Evolutionary conservation across 1,284 basidiomycete genomes (phyloP), one percentile per base, ranked within the genome.

Genomic region (Fomitopsis schrenkii): DNA sequence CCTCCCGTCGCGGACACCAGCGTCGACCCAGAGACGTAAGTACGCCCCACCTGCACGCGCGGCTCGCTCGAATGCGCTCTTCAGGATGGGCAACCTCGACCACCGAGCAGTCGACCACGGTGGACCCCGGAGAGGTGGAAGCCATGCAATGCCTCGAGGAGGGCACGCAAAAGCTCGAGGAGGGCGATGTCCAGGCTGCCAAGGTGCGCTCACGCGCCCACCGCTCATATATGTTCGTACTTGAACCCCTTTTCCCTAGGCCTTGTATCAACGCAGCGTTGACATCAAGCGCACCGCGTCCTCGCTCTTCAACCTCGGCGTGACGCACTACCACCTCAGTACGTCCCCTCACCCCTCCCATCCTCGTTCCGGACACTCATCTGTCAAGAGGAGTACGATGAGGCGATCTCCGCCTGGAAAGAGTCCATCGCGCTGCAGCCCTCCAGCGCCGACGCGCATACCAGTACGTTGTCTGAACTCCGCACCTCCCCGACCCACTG

Each of bases 311-410:
- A 95, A 95, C 72, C 82, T 95, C 22, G 93, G 93, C 46, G 93
- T 95, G 40, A 93, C 92, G 4, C 87, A 92, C 71, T 95, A 94
- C 74, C 93, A 95, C 74, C 83, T 93, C 53, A 93, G 92, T 92
- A 71, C 66, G 84, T 80, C 59, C 19, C 28, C 48, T 33, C 41
- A 55, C 42, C 59, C 19, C 50, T 50, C 62, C 63, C 12, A 0
- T 22, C 36, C 17, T 7, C 17, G 9, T n/a, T 19, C 26, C 35
- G 41, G 19, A 36, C 4, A 30, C 57, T 53, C 10, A 67, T 64
- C 57, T 61, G 63, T 57, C 15, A 71, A 95, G 93, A 94, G 82
- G 91, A 95, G 74, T 94, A 87, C 71, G 86, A 91, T 66, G 86
- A 88, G 55, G 94, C 94, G 19, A 95, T 96, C 61, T 77, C 83